Evolutionary conservation across 2,329 filamentous ascomycete genomes (phyloP), one percentile per base, ranked within the genome.

Genomic region (Alternaria angustiovoidea): DNA sequence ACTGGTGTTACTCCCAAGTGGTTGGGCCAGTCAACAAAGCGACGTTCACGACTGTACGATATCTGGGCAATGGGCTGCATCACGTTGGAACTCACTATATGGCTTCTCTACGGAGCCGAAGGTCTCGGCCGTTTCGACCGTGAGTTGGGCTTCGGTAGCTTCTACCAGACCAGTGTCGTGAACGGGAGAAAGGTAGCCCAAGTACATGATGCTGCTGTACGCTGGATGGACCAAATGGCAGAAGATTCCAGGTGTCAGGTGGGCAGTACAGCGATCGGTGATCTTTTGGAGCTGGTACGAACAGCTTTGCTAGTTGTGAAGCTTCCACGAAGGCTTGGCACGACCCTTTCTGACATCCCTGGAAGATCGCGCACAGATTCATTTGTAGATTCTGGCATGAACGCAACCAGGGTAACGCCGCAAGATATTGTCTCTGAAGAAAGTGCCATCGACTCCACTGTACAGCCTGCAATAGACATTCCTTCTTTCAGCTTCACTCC

Each of bases 41-140:
- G 49, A 8, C 58, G 62, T 1, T 72, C 67, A 28, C 68, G 71
- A 0, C 51, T 68, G 0, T 70, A 67, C 28, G 71, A 74, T 14
- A 57, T 72, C 14, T 73, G 71, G 70, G 49, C 66, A 0, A 67
- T 72, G 54, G 71, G 71, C 3, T 72, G 71, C 47, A 65, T 73
- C 11, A 64, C 57, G 3, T 39, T 72, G 0, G 71, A 73, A 32
- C 60, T 69, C 30, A 54, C 65, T 12, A 57, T 72, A 0, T 73
- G 71, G 67, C 52, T 72, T 1, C 18, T 71, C 0, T 62, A 70
- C 20, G 71, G 71, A 2, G 1, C 22, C 0, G n/a, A 60, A 0
- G 59, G 18, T 7, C 53, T 64, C 1, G 41, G 43, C 5, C 6
- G 22, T 0, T 64, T 68, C 22, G 39, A 59, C 14, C 39, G 30